A percentile compares a stretch with the other conserved stretches of the same genome.
Evolutionary conservation across 1,139 yeast species (phyloP).

Genomic region (Zygotorulaspora mrakii): DNA sequence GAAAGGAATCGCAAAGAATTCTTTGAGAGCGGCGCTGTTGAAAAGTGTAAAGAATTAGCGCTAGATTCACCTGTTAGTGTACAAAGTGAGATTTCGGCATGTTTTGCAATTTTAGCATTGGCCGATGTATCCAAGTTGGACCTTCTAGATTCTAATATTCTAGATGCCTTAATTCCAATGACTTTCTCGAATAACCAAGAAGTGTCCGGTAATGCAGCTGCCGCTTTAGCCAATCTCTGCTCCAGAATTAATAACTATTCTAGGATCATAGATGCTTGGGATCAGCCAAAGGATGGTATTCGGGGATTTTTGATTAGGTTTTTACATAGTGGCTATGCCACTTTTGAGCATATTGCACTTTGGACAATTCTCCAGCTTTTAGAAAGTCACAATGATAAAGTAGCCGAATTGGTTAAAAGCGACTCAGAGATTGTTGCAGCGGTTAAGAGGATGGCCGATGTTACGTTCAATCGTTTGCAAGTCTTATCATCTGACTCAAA

Average conservation of each 20-base stretch:
- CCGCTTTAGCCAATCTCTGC: slow-evolving; percentile 93
- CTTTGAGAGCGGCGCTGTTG: slow-evolving; percentile 93
- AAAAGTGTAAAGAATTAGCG: slow-evolving; percentile 85
- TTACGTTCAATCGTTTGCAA: slow-evolving; percentile 37
- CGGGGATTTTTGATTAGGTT: slow-evolving; percentile 78
- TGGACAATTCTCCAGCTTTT: slow-evolving; percentile 94
- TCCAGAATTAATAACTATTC: slow-evolving; percentile 76
- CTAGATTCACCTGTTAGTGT: slow-evolving; percentile 80
- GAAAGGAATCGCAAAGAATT: slow-evolving; percentile 90
- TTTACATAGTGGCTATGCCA: slow-evolving; percentile 81
- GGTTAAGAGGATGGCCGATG: slow-evolving; percentile 49
- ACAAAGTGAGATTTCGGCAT: slow-evolving; percentile 94
- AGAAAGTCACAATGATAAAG: slow-evolving; percentile 76
- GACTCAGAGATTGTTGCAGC: slow-evolving; percentile 56
- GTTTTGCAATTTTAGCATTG: slow-evolving; percentile 91
- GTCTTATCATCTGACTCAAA: slow-evolving; percentile 24
- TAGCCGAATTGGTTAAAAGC: slow-evolving; percentile 59
- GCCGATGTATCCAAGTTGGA: slow-evolving; percentile 93
- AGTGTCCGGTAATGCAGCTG: slow-evolving; percentile 98
- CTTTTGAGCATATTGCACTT: slow-evolving; percentile 95
- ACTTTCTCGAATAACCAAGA: slow-evolving; percentile 87
- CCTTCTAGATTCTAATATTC: slow-evolving; percentile 76
- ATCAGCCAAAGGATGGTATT: slow-evolving; percentile 78
- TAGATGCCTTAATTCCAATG: slow-evolving; percentile 86
- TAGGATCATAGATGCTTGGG: slow-evolving; percentile 77